phyloP scores from a whole-genome alignment of 495 filamentous ascomycete genomes.

The Chaetomium fimeti region DNA sequence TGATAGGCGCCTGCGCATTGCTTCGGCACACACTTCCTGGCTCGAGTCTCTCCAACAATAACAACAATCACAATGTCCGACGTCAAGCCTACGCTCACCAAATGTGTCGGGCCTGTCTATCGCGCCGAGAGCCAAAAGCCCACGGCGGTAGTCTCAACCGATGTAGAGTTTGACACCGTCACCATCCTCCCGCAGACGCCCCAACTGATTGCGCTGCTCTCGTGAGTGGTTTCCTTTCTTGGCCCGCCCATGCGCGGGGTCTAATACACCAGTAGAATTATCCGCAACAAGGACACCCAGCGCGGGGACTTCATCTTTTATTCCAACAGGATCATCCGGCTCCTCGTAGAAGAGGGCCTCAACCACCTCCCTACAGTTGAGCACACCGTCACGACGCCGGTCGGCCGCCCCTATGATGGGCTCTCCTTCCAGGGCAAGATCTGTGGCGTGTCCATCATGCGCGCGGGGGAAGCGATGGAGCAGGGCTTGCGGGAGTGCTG shows the following conservation, averaged over 20 bases:
- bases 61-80: slow-evolving; percentile 24
- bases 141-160: slow-evolving; percentile 83
- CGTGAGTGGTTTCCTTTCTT: slow-evolving; percentile 61
- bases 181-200: slow-evolving; percentile 89
- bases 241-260: not conserved
- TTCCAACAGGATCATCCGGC: slow-evolving; percentile 95
- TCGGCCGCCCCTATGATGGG: slow-evolving; percentile 83
- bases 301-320: slow-evolving; percentile 99
- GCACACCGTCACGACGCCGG: slow-evolving; percentile 84
- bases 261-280: slow-evolving; percentile 63
- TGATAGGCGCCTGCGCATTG: not conserved
- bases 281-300: slow-evolving; percentile 81
- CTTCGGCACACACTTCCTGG: slow-evolving; percentile 11
- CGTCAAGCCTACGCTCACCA: slow-evolving; percentile 54
- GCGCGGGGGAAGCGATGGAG: slow-evolving; percentile 97
- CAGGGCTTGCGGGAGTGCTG: slow-evolving; percentile 95
- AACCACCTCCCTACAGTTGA: slow-evolving; percentile 93
- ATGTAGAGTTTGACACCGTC: slow-evolving; percentile 80
- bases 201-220: slow-evolving; percentile 92
- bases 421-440: slow-evolving; percentile 97
- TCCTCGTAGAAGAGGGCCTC: slow-evolving; percentile 96
- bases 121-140: slow-evolving; percentile 75
- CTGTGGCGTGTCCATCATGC: slow-evolving; percentile 97
- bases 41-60: not conserved
- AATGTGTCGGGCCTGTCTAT: slow-evolving; percentile 77